Base-by-base conservation (phyloP, 2,329 filamentous ascomycete genomes). In the Didymella arachidicola region DNA sequence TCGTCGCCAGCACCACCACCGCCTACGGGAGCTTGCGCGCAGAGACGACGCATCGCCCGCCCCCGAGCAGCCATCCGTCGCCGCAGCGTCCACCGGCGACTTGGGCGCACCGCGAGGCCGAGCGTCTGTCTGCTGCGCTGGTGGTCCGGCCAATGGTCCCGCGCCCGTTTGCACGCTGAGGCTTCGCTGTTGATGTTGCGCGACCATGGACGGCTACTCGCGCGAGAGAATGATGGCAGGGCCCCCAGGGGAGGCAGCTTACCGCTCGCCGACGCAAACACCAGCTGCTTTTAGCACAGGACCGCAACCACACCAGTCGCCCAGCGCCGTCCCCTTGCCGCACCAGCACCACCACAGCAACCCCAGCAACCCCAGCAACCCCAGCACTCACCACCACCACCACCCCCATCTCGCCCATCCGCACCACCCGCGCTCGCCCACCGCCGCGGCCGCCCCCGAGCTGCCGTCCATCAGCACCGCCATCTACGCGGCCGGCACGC, bases 381-480 rank as follows among this genome's bases (percentile, higher is more conserved):
- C n/a, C n/a, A n/a, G n/a, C n/a, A n/a, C n/a, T n/a, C n/a, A n/a
- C n/a, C n/a, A n/a, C 16, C n/a, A 43, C 61, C 67, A 63, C 63
- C 67, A 63, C 62, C 25, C 36, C 26, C 44, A 16, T 18, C 53
- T 47, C 43, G 30, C 39, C 58, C 63, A 64, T 27, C 57, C 46
- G 5, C 52, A 51, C 38, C 63, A 25, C 60, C 72, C 64, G 42
- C 67, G 55, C 58, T 38, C 75, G 51, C 79, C 79, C 38, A 57
- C 71, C 42, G 75, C 77, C 39, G 75, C 78, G 14, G 70, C 63
- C 27, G 61, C 76, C 53, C 68, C 75, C 63, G 76, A 76, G 61
- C 73, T 79, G 44, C 78, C 77, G 60, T 71, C 77, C 64, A 74
- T 78, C 67, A 71, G 66, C 69, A 72, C 75, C 56, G 74, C 74